phyloP scores from a whole-genome alignment of 2,329 filamentous ascomycete species.

The Aspergillus fumigatus region DNA sequence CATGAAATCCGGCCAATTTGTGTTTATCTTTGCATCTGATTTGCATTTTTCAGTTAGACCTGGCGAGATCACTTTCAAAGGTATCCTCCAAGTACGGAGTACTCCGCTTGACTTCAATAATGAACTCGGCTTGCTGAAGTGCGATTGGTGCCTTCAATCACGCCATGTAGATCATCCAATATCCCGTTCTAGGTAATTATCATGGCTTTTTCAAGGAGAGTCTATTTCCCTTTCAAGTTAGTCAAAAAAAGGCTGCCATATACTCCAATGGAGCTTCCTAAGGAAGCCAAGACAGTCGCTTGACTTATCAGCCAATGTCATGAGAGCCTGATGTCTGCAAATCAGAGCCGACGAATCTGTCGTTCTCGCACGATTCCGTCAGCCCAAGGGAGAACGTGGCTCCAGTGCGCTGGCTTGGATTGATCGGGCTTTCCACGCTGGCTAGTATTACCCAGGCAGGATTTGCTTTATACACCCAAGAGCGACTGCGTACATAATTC shows the following conservation, averaged over 20 bases:
- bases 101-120: no score
- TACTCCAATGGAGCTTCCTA: no score
- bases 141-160: no score
- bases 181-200: not conserved
- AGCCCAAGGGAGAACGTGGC: not conserved
- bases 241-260: no score
- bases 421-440: not conserved
- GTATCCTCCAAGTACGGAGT: no score
- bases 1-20: not conserved
- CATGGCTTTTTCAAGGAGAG: not conserved
- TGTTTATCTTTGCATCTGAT: not conserved
- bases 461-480: not conserved
- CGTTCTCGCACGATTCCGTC: not conserved
- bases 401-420: not conserved
- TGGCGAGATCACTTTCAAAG: not conserved
- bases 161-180: no score
- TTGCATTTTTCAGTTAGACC: not conserved
- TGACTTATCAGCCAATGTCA: not conserved
- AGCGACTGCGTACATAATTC: not conserved
- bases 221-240: not conserved
- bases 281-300: not conserved
- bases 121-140: no score
- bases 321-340: not conserved
- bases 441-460: not conserved
- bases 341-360: not conserved